Percentiles rank a stretch among this genome's conserved stretches.
Conservation (phyloP, 2,329 filamentous ascomycete genomes). For the Aspergillus bombycis region DNA sequence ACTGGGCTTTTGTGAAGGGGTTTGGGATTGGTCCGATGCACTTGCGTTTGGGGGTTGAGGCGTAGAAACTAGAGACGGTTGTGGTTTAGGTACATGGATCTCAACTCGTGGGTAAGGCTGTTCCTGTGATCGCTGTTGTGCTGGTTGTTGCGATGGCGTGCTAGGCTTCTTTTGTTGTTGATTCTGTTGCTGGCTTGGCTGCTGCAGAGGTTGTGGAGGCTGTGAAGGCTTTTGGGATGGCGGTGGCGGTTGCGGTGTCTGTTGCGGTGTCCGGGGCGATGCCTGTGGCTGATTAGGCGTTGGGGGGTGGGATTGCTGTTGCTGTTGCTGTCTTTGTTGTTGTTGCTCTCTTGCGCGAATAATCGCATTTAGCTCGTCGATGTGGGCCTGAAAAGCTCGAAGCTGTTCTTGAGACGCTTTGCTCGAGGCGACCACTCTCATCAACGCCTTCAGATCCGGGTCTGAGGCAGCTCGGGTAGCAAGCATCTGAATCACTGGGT, state of each 20-base stretch:
- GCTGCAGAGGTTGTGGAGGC: constrained; percentile 18
- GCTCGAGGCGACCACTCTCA: constrained; percentile 55
- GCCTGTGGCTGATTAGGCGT: constrained; percentile 22
- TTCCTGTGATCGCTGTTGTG: constrained; percentile 13
- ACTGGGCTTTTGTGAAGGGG: constrained; percentile 20
- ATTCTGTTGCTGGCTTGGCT: constrained; percentile 8
- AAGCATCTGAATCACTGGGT: constrained; percentile 57
- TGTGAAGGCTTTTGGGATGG: constrained; percentile 12
- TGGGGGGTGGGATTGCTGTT: constrained; percentile 28
- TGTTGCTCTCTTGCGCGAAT: constrained; percentile 49
- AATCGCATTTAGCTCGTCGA: constrained; percentile 55
- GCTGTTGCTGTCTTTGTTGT: constrained; percentile 35
- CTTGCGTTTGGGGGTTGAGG: constrained; percentile 12
- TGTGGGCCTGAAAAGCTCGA: constrained; percentile 54
- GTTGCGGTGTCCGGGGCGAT: constrained; percentile 22
- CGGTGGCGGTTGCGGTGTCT: constrained; percentile 14
- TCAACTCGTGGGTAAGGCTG: constrained; percentile 23
- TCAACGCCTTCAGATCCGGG: constrained; percentile 53
- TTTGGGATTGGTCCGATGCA: constrained; percentile 14
- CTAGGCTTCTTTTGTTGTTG: constrained; percentile 7
- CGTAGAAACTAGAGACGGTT: constrained; percentile 6
- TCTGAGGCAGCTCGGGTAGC: constrained; percentile 54
- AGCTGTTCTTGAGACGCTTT: constrained; percentile 53
- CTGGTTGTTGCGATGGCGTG: constrained; percentile 12
- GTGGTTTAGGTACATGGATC: constrained; percentile 22